Evolutionary conservation across 805 yeast species (phyloP), one percentile per base, ranked within the genome.

Genomic region (Saccharomycopsis javanensis): DNA sequence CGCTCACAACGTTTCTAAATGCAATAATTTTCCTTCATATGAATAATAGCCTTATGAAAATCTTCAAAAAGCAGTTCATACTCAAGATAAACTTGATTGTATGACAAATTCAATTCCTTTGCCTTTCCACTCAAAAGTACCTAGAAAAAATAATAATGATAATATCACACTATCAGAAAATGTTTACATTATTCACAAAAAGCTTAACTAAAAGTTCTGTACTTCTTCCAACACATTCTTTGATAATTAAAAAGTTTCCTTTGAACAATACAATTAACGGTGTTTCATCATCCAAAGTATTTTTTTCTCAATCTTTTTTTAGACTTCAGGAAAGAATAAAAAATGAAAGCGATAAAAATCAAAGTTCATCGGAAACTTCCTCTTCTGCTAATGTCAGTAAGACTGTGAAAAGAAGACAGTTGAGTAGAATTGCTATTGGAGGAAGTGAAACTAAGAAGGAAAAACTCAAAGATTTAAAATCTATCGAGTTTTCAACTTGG

Each of bases 401-500:
- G n/a, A 50, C 33, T 53, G 54, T 54, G 16, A 63, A 62, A 45
- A 71, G 75, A 61, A 82, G 88, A 65, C 96, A 95, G 13, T 72
- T 89, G 58, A 86, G 92, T 61, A 75, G 96, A 67, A 83, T 87
- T 34, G 90, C 94, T 11, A 77, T 89, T 60, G 96, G 96, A 7
- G 85, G 83, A 1, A 55, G 76, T 1, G 64, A 68, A 11, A 68
- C 71, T 3, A 57, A 71, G 50, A 57, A 64, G 50, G 66, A 64
- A 57, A 61, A 65, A 60, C 63, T 73, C 55, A 69, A 73, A 59
- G 71, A 68, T 57, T 69, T 75, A 2, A 70, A 71, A 11, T 74
- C 80, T 45, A 76, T 86, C 57, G 95, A 88, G 65, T 85, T 85
- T 71, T 80, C 92, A 10, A 78, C 90, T 7, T 89, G 97, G 95